These are phyloP conservation scores for Cladophialophora immunda DNA, from an alignment of 2,329 filamentous ascomycete genomes.

Conservation along the genomic window DNA sequence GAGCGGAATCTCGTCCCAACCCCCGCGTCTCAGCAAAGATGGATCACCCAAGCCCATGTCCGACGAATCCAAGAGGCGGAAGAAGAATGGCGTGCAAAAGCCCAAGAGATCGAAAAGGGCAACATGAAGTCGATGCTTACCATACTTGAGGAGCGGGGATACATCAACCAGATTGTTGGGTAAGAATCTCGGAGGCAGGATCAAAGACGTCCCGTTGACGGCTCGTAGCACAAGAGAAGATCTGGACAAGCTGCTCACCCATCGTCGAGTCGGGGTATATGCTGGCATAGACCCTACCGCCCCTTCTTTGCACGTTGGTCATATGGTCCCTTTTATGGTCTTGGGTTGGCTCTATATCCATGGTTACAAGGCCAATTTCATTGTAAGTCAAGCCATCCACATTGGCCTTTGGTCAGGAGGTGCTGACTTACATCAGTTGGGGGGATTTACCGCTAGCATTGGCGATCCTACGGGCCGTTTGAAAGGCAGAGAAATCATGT, in stretches of 20 bases:
- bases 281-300: slow-evolving; percentile 60
- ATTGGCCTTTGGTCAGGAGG: background rate
- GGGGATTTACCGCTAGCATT: slow-evolving; percentile 56
- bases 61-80: slow-evolving; percentile 51
- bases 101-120: slow-evolving; percentile 54
- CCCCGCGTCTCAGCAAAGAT: slow-evolving; percentile 41
- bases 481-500: slow-evolving; percentile 50
- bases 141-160: slow-evolving; percentile 56
- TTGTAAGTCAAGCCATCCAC: slow-evolving; percentile 48
- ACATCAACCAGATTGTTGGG: slow-evolving; percentile 58
- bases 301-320: slow-evolving; percentile 59
- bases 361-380: slow-evolving; percentile 55
- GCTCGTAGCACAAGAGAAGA: slow-evolving; percentile 51
- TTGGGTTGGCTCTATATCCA: slow-evolving; percentile 60
- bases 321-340: slow-evolving; percentile 62
- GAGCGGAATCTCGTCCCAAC: background rate
- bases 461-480: slow-evolving; percentile 58
- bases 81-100: slow-evolving; percentile 51
- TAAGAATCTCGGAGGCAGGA: slow-evolving; percentile 39
- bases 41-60: slow-evolving; percentile 50
- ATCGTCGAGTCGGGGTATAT: slow-evolving; percentile 58
- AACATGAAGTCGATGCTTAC: slow-evolving; percentile 54
- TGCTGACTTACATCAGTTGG: slow-evolving; percentile 48
- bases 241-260: slow-evolving; percentile 54
- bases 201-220: slow-evolving; percentile 6